These are phyloP conservation scores for Cyberlindnera xylosilytica DNA, from an alignment of 805 yeast species.

Conservation along the genomic window DNA sequence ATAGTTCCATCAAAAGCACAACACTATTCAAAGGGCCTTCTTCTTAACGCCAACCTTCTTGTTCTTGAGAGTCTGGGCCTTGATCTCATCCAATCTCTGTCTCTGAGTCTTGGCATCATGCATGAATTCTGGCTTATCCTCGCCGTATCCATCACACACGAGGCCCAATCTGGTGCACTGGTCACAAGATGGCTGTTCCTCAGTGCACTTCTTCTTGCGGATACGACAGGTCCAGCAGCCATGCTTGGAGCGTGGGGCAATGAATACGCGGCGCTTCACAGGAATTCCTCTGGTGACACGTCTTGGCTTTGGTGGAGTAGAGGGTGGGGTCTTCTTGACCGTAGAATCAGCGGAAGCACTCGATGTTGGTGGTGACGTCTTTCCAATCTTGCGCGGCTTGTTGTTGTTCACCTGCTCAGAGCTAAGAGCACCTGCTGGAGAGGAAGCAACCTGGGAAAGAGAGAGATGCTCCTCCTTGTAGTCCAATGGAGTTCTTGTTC, in stretches of 20 bases:
- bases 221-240: slow-evolving; percentile 83
- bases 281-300: no score
- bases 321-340: neutral
- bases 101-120: slow-evolving; percentile 37
- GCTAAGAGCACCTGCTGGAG: no score
- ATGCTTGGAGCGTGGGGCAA: slow-evolving; percentile 42
- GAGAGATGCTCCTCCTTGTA: slow-evolving; percentile 1
- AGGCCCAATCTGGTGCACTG: slow-evolving; percentile 57
- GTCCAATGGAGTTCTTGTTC: neutral
- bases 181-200: slow-evolving; percentile 55
- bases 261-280: slow-evolving; percentile 1
- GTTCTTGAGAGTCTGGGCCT: slow-evolving; percentile 40
- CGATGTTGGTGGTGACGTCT: neutral
- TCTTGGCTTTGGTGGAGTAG: slow-evolving; percentile 1
- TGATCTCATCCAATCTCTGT: slow-evolving; percentile 48
- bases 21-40: neutral
- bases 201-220: slow-evolving; percentile 71
- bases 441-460: slow-evolving; percentile 6
- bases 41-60: slow-evolving; percentile 36
- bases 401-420: no score
- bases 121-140: slow-evolving; percentile 54
- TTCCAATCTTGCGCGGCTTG: neutral
- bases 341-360: neutral
- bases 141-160: slow-evolving; percentile 54
- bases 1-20: neutral